Base-by-base conservation (phyloP, 495 filamentous ascomycete species). In the Penicillium ucsense region DNA sequence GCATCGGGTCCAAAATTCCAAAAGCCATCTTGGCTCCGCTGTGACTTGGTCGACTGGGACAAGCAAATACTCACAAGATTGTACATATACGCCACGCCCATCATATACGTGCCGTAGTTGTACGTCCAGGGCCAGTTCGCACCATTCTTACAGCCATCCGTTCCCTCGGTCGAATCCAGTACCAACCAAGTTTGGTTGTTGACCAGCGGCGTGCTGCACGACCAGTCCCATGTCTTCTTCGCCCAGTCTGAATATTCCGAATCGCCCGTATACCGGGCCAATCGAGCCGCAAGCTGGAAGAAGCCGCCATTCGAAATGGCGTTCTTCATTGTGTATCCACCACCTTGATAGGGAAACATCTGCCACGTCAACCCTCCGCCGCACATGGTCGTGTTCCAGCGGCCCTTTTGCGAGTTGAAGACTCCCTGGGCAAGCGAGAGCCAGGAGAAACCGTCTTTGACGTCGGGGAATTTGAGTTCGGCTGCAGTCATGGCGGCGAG, bases 281-380 rank as follows among this genome's bases (percentile, higher is more conserved):
- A 68, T 3, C 86, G 80, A 0, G 84, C 73, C 33, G 81, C 80
- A 6, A 90, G 65, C 60, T 87, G 83, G 66, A 89, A 87, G 60
- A 90, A 83, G 48, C 77, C 78, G 5, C 83, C 85, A 58, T 86
- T 86, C 32, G 82, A 80, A 39, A 85, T 78, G 29, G 76, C 72
- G 64, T 88, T 88, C 60, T 87, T 88, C 70, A 84, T 84, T 57
- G 79, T 74, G 64, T 82, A 92, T 30, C 88, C 88, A 27, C 31
- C 40, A 31, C 70, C 80, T 62, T 89, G 85, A 65, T 84, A 86
- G 4, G 71, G 62, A 55, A 77, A 86, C 47, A 89, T 81, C 63
- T 91, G 87, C 88, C 88, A 92, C 46, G 80, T 71, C 35, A 92
- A 59, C 0, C 88, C 88, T n/a, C 88, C 88, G 36, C 72, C 74